A percentile compares a stretch with the other conserved stretches of the same genome.
Evolutionary conservation across 225 moss, liverwort and hornwort species (phyloP).

Genomic region (Neckera pumila): DNA sequence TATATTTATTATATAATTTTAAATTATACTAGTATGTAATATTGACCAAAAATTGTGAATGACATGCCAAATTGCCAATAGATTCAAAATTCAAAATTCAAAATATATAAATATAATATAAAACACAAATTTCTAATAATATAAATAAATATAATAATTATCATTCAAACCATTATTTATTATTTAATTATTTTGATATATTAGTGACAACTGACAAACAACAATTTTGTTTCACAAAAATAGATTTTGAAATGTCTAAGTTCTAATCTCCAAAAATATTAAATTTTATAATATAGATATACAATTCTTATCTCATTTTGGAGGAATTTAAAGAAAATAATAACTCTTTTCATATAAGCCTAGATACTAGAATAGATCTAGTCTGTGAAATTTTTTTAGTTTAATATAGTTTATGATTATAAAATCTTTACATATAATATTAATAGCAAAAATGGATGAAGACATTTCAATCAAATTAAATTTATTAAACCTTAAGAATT

Average conservation of each 20-base stretch:
- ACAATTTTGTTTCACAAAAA: not conserved
- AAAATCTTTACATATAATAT: not conserved
- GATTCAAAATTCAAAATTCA: not conserved
- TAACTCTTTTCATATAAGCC: not conserved
- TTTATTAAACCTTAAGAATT: not conserved
- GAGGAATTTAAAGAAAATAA: accelerated
- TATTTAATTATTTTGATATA: not conserved
- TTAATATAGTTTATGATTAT: not conserved
- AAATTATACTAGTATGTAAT: too few relatives aligned
- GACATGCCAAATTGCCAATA: not conserved
- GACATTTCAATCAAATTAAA: not conserved
- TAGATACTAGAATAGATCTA: not conserved
- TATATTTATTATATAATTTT: not conserved
- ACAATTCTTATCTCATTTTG: accelerated
- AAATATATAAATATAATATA: not conserved
- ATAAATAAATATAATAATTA: not conserved
- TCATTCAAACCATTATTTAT: not conserved
- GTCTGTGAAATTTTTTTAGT: too few relatives aligned
- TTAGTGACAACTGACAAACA: accelerated
- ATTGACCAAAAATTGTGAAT: accelerated
- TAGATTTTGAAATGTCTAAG: not conserved
- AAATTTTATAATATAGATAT: too few relatives aligned
- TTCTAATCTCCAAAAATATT: too few relatives aligned
- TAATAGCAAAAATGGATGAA: not conserved
- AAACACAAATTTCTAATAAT: not conserved